These are phyloP conservation scores for Taiwanofungus camphoratus DNA, from an alignment of 1,284 basidiomycete species.

Conservation along the genomic window DNA sequence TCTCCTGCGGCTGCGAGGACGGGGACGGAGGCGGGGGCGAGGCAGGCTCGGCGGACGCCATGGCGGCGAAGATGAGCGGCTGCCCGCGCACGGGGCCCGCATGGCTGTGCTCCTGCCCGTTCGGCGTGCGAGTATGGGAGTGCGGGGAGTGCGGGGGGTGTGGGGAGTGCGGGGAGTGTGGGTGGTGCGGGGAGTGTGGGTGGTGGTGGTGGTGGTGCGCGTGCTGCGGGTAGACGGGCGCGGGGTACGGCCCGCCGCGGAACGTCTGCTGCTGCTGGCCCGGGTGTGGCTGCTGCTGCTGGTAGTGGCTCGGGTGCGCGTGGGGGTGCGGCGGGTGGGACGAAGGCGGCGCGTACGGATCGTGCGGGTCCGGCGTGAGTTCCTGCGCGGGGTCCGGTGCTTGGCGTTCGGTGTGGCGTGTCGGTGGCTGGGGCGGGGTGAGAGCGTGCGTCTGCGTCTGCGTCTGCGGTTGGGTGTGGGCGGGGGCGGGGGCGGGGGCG, in stretches of 20 bases:
- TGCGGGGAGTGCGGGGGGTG: background rate
- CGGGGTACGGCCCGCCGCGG: background rate
- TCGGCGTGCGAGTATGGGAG: background rate
- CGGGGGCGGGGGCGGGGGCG: too few species aligned
- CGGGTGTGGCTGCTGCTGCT: background rate
- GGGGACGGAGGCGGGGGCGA: background rate
- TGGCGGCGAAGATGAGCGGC: constrained; percentile 28
- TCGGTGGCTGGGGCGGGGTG: background rate
- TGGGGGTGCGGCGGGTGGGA: background rate
- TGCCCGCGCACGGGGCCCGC: constrained; percentile 21
- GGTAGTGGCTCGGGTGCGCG: background rate
- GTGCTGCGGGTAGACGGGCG: background rate
- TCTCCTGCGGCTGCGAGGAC: constrained; percentile 1
- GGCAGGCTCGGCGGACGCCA: constrained; percentile 20
- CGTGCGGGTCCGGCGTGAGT: too few species aligned
- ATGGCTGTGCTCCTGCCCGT: background rate
- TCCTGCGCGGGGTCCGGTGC: too few species aligned
- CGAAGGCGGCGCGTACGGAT: too few species aligned
- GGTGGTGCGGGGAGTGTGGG: background rate
- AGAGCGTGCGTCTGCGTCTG: too few species aligned
- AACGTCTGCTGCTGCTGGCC: background rate
- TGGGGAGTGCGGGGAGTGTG: background rate
- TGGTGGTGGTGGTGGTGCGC: background rate
- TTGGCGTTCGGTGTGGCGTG: background rate
- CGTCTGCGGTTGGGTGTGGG: too few species aligned